Base-by-base conservation (phyloP, 139 green algal genomes). In the Chlorella sp. region DNA sequence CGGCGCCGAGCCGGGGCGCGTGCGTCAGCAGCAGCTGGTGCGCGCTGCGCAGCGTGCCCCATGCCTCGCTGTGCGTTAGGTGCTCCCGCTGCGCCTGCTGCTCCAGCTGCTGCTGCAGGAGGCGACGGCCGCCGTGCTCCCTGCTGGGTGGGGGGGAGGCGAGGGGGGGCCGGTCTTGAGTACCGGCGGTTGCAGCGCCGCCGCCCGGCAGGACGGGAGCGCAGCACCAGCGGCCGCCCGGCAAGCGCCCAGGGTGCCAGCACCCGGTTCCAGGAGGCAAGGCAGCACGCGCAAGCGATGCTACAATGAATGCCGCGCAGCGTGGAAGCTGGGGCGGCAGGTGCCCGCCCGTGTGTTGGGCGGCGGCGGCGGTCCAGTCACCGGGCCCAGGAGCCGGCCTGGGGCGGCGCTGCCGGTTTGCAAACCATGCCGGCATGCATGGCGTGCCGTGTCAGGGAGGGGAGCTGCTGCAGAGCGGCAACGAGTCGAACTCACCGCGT, bases 21-120 rank as follows among this genome's bases (percentile, higher is more conserved):
- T 86, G 81, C 20, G 81, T 86, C 24, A 86, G 46, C 56, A 86
- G 54, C 43, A 67, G 77, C 41, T 81, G 70, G 54, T 64, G 48
- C 22, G 81, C 56, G n/a, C 43, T 56, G 13, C 58, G 70, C 81
- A 86, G 40, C 20, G 34, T 20, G 34, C 81, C 81, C 81, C 81
- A 86, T 16, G 40, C n/a, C 3, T n/a, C 41, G 41, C 56, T 40
- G 32, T 46, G 9, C 1, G 81, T 86, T 40, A 76, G 81, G 54
- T 81, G 70, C 3, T 44, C 9, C 1, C 41, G 79, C 14, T 17
- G n/a, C n/a, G 44, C 17, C 22, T 48, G 32, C 20, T 34, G 17
- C 41, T 43, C 56, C 36, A 58, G 14, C 3, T 68, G 32, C 34
- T 48, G 43, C 64, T 76, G 36, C n/a, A 48, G 44, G 6, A 46